Base-by-base conservation (phyloP, 768 basidiomycete genomes). In the Trametes coccinea region DNA sequence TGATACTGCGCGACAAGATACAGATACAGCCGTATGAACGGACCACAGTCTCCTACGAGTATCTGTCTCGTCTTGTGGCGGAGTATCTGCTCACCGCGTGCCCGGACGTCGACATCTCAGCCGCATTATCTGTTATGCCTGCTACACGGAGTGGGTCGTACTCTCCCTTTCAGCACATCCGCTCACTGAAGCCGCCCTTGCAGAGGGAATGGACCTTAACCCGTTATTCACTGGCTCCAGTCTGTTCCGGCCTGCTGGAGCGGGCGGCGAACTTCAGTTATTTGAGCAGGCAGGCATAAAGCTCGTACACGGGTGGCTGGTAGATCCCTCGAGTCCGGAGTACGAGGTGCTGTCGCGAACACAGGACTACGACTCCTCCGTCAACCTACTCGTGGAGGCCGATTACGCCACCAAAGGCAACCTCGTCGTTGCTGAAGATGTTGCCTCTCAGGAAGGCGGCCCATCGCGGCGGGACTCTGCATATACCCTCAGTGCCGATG, bases 171-270 rank as follows among this genome's bases (percentile, higher is more conserved):
- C 30, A 4, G 14, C 9, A 8, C 16, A 27, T 55, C 16, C n/a
- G 1, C 29, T 16, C 33, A 34, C 54, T 61, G 41, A 43, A 5
- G 14, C 37, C 33, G 41, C 27, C 30, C 14, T 13, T 43, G 8
- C 57, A 92, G 89, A 85, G 80, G 95, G 95, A 11, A 90, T 97
- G 80, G 90, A 95, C 70, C 78, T 97, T 47, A 94, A 97, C 67
- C 92, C 94, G 0, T 73, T 86, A 0, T 97, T 97, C 72, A 89
- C 87, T 0, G 82, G 82, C 0, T 70, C 86, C 6, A 83, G 82
- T 2, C 81, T 84, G 0, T 95, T 95, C 71, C 79, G 83, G 11
- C 89, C 92, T 1, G 75, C 74, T 0, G 83, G 82, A 0, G 79
- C 80, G 31, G 84, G 84, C 0, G 93, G 91, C 2, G 95, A 92